These are phyloP conservation scores for Desmodesmus armatus DNA, from an alignment of 139 green algal genomes.

Conservation along the genomic window DNA sequence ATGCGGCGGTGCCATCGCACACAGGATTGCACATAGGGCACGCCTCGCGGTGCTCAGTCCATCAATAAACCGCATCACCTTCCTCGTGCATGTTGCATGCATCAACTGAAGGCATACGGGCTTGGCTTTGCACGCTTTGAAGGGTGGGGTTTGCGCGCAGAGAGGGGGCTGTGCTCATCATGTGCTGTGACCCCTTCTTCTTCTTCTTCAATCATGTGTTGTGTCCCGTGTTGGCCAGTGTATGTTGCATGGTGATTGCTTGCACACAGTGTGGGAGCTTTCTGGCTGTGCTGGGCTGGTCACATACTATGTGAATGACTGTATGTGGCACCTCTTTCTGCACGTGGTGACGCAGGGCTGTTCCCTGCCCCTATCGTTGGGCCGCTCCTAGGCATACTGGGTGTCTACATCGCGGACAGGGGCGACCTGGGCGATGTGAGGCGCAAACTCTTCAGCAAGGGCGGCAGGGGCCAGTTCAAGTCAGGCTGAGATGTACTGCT, in stretches of 20 bases:
- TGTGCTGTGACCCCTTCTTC: neutral
- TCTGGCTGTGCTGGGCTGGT: neutral
- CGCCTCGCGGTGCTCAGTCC: too few species aligned
- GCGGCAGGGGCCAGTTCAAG: conserved; percentile 34
- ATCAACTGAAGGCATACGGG: too few species aligned
- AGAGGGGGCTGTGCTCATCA: too few species aligned
- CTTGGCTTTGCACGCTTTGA: too few species aligned
- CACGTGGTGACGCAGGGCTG: neutral
- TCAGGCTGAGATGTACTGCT: conserved; percentile 7
- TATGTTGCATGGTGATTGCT: neutral
- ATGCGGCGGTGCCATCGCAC: too few species aligned
- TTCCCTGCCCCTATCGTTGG: conserved; percentile 28
- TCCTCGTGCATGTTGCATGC: too few species aligned
- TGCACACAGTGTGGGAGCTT: too few species aligned
- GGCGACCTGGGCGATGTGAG: conserved; percentile 23
- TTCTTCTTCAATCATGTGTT: neutral
- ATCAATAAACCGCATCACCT: too few species aligned
- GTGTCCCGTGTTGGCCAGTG: neutral
- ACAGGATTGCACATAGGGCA: too few species aligned
- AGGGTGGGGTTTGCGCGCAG: too few species aligned
- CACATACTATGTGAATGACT: too few species aligned
- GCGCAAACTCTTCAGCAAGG: conserved; percentile 27
- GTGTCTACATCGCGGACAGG: conserved; percentile 24
- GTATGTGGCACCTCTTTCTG: neutral
- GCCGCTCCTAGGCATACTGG: conserved; percentile 29